phyloP scores from a whole-genome alignment of 2,329 filamentous ascomycete species.

The Ophiostoma sp. region DNA sequence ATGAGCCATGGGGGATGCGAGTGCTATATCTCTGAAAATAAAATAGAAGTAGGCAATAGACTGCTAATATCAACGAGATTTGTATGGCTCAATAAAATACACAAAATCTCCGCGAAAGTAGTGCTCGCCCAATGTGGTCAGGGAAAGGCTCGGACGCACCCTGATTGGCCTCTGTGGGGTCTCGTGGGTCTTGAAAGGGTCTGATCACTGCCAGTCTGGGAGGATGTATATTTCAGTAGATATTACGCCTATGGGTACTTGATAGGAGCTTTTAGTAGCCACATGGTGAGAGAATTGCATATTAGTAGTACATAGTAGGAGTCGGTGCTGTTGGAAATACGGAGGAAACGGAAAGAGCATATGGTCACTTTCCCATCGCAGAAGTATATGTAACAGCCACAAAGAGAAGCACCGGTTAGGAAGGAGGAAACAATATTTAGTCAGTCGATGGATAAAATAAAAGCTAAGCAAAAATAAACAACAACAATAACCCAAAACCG shows the following conservation, averaged over 20 bases:
- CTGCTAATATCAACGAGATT: not conserved
- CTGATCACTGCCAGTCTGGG: not conserved
- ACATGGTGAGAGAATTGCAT: not conserved
- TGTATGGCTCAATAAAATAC: not conserved
- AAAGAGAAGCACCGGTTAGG: not conserved
- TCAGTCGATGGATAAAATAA: not conserved
- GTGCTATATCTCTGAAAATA: not conserved
- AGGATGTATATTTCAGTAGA: not conserved
- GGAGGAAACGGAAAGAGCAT: not conserved
- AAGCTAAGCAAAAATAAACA: not conserved
- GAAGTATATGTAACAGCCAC: not conserved
- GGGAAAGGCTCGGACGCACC: not conserved
- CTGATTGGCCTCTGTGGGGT: not conserved
- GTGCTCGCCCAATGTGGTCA: constrained; percentile 12
- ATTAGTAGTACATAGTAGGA: not conserved
- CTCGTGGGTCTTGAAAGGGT: not conserved
- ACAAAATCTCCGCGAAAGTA: constrained; percentile 5
- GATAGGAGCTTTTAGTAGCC: not conserved
- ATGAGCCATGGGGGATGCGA: constrained; percentile 1
- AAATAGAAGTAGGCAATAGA: not conserved
- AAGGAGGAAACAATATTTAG: not conserved
- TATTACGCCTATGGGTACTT: constrained; percentile 4
- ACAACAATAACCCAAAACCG: not conserved
- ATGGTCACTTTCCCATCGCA: not conserved
- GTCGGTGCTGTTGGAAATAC: not conserved